Percentiles rank a stretch among this genome's conserved stretches.
phyloP scores from a whole-genome alignment of 257 asterid species.

The Solanum chmielewskii region DNA sequence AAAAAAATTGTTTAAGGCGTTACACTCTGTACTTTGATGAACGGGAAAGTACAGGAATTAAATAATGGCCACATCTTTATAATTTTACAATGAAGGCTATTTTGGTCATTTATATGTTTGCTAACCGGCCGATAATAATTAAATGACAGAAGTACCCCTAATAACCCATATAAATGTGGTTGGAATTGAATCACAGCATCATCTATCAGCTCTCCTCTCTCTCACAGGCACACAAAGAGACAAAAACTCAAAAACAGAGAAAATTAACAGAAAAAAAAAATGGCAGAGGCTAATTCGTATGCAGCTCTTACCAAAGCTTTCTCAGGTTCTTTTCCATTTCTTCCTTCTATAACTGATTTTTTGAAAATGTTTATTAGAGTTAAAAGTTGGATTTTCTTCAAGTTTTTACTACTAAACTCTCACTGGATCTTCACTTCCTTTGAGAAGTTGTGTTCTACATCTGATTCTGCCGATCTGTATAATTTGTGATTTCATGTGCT shows the following conservation, averaged over 20 bases:
- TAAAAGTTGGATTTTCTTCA: background rate
- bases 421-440: background rate
- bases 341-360: background rate
- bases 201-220: background rate
- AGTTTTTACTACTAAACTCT: background rate
- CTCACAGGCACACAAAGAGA: background rate
- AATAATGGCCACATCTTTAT: background rate
- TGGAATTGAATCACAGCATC: background rate
- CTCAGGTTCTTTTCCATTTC: constrained; percentile 32
- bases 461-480: background rate
- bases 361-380: background rate
- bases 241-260: background rate
- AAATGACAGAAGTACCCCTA: background rate
- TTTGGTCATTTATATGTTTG: background rate
- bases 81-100: background rate
- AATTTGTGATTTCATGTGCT: background rate
- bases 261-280: background rate
- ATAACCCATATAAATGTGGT: background rate
- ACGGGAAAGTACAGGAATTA: background rate
- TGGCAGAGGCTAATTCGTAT: constrained; percentile 47
- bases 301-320: constrained; percentile 55
- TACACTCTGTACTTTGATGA: background rate
- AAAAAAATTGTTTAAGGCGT: background rate
- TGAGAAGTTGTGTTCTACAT: background rate
- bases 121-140: background rate